Conservation (phyloP, 768 basidiomycete genomes). For the Termitomyces sp. region DNA sequence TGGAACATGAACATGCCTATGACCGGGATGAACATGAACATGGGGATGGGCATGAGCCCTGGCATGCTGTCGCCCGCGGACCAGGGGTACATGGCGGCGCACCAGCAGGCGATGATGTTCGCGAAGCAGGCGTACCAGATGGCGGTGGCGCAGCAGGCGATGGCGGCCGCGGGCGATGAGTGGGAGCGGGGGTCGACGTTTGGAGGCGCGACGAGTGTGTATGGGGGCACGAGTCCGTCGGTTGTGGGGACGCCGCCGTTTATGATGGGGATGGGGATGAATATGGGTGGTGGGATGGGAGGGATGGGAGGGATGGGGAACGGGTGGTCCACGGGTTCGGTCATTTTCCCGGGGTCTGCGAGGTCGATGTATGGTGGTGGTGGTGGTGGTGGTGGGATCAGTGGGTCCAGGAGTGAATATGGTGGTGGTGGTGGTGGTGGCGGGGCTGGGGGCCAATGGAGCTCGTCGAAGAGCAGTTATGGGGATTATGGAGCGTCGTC, state of each 20-base stretch:
- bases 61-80: constrained; percentile 47
- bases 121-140: constrained; percentile 91
- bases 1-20: constrained; percentile 25
- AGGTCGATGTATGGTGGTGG: constrained; percentile 57
- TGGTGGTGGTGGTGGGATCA: constrained; percentile 27
- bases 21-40: constrained; percentile 18
- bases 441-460: constrained; percentile 48
- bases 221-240: constrained; percentile 36
- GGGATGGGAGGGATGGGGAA: constrained; percentile 33
- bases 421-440: constrained; percentile 43
- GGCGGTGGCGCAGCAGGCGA: constrained; percentile 88
- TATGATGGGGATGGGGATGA: constrained; percentile 29
- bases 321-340: constrained; percentile 45
- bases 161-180: constrained; percentile 85
- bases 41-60: constrained; percentile 25
- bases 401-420: constrained; percentile 61
- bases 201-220: constrained; percentile 37
- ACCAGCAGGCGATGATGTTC: constrained; percentile 83
- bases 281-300: constrained; percentile 35
- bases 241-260: constrained; percentile 36
- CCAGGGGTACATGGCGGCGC: constrained; percentile 63
- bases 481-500: constrained; percentile 60
- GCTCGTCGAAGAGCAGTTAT: constrained; percentile 64
- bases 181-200: constrained; percentile 78
- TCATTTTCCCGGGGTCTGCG: constrained; percentile 47